Evolutionary conservation across 1,139 yeast species (phyloP).

Genomic region (Wickerhamiella pararugosa): DNA sequence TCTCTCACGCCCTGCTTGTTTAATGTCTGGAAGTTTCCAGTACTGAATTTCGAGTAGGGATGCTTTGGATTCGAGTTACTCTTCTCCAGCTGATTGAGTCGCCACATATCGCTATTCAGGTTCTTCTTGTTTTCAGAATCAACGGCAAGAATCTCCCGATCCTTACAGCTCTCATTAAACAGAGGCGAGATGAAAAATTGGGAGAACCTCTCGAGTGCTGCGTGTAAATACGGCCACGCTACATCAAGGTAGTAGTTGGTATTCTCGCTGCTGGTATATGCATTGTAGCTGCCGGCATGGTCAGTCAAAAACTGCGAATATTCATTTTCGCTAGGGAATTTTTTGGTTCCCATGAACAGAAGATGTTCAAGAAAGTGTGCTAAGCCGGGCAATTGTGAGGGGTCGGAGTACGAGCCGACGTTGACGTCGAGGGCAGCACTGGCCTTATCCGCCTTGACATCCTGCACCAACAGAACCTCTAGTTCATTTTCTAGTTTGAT

Average conservation of each 20-base stretch:
- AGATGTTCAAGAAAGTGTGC: conserved; percentile 97
- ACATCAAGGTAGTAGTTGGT: conserved; percentile 88
- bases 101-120: conserved; percentile 78
- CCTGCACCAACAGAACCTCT: conserved; percentile 65
- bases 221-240: conserved; percentile 57
- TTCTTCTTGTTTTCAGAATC: conserved; percentile 94
- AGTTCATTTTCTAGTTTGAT: conserved; percentile 53
- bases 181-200: conserved; percentile 84
- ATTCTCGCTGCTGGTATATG: conserved; percentile 78
- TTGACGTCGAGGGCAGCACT: conserved; percentile 89
- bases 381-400: conserved; percentile 57
- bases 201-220: conserved; percentile 83
- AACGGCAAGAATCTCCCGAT: conserved; percentile 85
- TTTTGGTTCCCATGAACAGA: conserved; percentile 90
- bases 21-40: conserved; percentile 54
- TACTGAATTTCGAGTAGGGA: conserved; percentile 57
- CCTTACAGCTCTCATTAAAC: conserved; percentile 68
- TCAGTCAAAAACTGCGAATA: conserved; percentile 63
- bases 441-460: conserved; percentile 73
- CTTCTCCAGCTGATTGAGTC: conserved; percentile 73
- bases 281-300: conserved; percentile 56
- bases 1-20: conserved; percentile 53
- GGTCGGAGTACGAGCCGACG: conserved; percentile 81
- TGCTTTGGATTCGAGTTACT: conserved; percentile 54
- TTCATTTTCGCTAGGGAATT: conserved; percentile 84